Conservation (phyloP, 2,329 filamentous ascomycete genomes). For the Colletotrichum melonis region DNA sequence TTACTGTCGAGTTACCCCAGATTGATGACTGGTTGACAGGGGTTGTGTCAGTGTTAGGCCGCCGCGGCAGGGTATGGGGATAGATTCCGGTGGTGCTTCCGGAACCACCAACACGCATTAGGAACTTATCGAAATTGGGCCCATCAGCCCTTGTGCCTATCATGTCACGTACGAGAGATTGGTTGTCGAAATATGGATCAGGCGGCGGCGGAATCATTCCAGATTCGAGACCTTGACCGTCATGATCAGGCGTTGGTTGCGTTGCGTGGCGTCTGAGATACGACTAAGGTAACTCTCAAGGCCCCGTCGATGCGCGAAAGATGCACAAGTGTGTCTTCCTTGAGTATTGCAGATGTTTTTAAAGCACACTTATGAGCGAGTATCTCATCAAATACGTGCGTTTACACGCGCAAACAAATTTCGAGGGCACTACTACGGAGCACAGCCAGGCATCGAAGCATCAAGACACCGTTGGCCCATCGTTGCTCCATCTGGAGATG, state of each 20-base stretch:
- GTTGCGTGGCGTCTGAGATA: not conserved
- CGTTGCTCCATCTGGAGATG: not conserved
- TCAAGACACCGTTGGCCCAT: not conserved
- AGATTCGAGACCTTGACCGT: not conserved
- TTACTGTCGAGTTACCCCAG: not conserved
- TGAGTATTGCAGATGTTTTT: no score
- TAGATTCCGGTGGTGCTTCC: not conserved
- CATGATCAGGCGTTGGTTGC: not conserved
- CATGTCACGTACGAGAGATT: not conserved
- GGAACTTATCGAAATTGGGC: not conserved
- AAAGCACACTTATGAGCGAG: no score
- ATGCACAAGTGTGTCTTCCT: no score
- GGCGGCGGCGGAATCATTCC: not conserved
- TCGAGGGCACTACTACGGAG: not conserved
- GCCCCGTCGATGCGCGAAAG: no score
- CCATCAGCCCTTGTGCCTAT: slow-evolving; percentile 1
- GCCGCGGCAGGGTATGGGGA: not conserved
- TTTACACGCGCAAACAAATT: not conserved
- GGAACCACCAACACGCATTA: not conserved
- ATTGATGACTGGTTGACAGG: not conserved
- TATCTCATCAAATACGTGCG: no score
- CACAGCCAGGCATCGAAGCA: not conserved
- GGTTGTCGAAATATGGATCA: not conserved
- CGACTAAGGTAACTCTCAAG: no score
- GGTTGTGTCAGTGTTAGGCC: not conserved